Percentiles rank a stretch among this genome's conserved stretches.
Evolutionary conservation across 208 protist species (phyloP).

Genomic region (Angomonas desouzai): DNA sequence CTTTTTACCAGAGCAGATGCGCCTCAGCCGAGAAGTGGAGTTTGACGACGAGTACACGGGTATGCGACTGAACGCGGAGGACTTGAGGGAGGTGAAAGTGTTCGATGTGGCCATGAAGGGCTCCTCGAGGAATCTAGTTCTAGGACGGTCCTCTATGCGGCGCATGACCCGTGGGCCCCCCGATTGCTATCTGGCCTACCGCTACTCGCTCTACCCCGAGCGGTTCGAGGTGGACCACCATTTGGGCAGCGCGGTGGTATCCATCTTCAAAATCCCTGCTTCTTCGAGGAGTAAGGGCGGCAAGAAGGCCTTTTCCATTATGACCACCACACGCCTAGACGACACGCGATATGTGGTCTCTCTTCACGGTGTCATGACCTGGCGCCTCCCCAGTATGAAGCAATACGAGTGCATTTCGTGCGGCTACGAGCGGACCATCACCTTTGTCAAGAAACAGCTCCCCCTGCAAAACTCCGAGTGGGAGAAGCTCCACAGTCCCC

Average conservation of each 20-base stretch:
- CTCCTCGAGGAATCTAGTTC: slow-evolving; percentile 62
- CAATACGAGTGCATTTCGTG: slow-evolving; percentile 34
- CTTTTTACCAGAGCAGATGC: slow-evolving; percentile 50
- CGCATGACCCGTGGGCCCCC: slow-evolving; percentile 49
- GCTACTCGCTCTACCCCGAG: slow-evolving; percentile 66
- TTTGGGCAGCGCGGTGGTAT: slow-evolving; percentile 48
- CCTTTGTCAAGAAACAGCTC: slow-evolving; percentile 54
- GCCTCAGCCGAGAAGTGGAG: slow-evolving; percentile 52
- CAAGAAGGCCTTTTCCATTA: slow-evolving; percentile 13
- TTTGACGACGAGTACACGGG: slow-evolving; percentile 41
- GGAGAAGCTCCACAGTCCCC: slow-evolving; percentile 59
- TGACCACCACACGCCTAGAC: slow-evolving; percentile 4
- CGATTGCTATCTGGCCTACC: slow-evolving; percentile 69
- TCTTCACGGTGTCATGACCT: slow-evolving; percentile 78
- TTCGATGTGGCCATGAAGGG: slow-evolving; percentile 79
- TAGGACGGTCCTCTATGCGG: slow-evolving; percentile 60
- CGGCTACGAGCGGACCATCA: slow-evolving; percentile 59
- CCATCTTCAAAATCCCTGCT: slow-evolving; percentile 7
- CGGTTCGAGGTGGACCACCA: slow-evolving; percentile 57
- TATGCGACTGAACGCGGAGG: slow-evolving; percentile 64
- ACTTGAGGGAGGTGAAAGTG: slow-evolving; percentile 55
- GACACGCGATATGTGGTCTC: slow-evolving; percentile 46
- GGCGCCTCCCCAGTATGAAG: slow-evolving; percentile 74
- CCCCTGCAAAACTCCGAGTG: slow-evolving; percentile 41
- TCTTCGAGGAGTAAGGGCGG: neutral